Evolutionary conservation across 345 rosid genomes (phyloP), one percentile per base, ranked within the genome.

Genomic region (Cardiospermum halicacabum): DNA sequence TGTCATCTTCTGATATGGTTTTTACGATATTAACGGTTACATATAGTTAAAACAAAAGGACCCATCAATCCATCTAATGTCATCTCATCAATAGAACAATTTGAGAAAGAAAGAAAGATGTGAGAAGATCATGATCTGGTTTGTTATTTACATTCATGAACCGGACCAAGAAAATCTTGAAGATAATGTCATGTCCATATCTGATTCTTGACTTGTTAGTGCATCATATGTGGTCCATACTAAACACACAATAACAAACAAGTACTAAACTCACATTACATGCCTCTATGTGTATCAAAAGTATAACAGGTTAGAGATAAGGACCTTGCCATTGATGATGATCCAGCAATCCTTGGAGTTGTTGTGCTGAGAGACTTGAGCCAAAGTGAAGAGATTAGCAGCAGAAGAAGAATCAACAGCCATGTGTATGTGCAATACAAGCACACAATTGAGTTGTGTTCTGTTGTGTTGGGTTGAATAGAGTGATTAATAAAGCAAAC

Each of bases 281-380:
- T n/a, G 32, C 50, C n/a, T n/a, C n/a, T n/a, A n/a, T n/a, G n/a
- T n/a, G n/a, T n/a, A n/a, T n/a, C n/a, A n/a, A n/a, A n/a, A n/a
- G n/a, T n/a, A n/a, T n/a, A n/a, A n/a, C n/a, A n/a, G n/a, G 8
- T 19, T 5, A 31, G n/a, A 36, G 39, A 45, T 47, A 28, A 56
- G 27, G 10, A 75, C 92, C 89, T 83, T 89, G 73, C 79, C 87
- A 72, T 56, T 69, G 73, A 89, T 84, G 72, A 81, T 28, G 68
- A 89, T 74, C 96, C 96, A 86, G 54, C 96, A 86, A 40, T 86
- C 93, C 24, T 80, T 72, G 54, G 70, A 32, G 10, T 60, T 69
- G 65, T 78, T 77, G 70, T 89, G 96, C 78, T 78, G 65, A 48
- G 89, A 80, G 32, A 89, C 92, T 77, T 89, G 76, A 30, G 84